These are phyloP conservation scores for Knoxdaviesia proteae DNA, from an alignment of 2,329 filamentous ascomycete genomes.

Conservation along the genomic window DNA sequence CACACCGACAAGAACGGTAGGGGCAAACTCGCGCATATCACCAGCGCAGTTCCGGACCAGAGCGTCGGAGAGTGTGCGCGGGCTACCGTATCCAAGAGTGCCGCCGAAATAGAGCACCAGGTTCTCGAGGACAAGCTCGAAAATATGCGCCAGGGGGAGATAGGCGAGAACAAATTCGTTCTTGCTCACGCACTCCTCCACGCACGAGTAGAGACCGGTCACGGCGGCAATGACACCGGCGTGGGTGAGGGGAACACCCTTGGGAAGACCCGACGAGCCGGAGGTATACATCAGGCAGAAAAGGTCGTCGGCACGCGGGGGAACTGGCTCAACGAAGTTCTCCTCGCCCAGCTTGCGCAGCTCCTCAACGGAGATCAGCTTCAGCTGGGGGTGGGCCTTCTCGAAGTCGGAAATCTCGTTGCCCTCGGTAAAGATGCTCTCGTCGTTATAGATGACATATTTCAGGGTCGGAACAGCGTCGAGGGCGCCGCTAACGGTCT, in stretches of 20 bases:
- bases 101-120: conserved; percentile 74
- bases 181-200: conserved; percentile 58
- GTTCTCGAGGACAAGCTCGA: conserved; percentile 93
- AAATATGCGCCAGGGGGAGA: conserved; percentile 82
- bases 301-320: conserved; percentile 53
- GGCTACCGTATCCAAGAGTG: conserved; percentile 82
- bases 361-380: conserved; percentile 31
- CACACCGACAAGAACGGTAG: conserved; percentile 81
- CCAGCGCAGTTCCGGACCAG: conserved; percentile 80
- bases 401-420: conserved; percentile 34
- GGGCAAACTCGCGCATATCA: conserved; percentile 80
- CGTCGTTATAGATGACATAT: conserved; percentile 41
- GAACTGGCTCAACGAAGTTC: conserved; percentile 48
- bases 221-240: conserved; percentile 62
- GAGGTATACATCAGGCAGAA: conserved; percentile 81
- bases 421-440: conserved; percentile 27
- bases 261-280: conserved; percentile 72
- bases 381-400: conserved; percentile 30
- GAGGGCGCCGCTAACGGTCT: conserved; percentile 34
- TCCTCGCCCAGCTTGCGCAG: conserved; percentile 38
- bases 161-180: conserved; percentile 73
- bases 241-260: conserved; percentile 72
- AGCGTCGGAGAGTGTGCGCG: conserved; percentile 67
- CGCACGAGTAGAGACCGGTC: conserved; percentile 58
- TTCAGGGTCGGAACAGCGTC: conserved; percentile 34